Evolutionary conservation across 2,329 filamentous ascomycete genomes (phyloP).

Genomic region (Cadophora malorum): DNA sequence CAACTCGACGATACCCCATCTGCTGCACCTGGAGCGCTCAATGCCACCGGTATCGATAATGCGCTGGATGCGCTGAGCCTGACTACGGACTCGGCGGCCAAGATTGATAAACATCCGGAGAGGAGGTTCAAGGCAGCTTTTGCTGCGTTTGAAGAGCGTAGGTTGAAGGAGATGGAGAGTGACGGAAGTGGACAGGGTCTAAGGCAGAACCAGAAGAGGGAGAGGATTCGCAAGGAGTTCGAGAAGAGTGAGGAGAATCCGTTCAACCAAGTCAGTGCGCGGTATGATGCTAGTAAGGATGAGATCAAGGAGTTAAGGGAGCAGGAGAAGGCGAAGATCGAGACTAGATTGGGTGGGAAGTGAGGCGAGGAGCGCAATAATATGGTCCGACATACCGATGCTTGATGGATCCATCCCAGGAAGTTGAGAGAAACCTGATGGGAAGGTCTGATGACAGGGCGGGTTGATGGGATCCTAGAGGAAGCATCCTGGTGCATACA

Average conservation of each 20-base stretch:
- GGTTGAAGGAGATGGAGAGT: conserved; percentile 83
- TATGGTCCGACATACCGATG: not conserved
- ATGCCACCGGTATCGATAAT: conserved; percentile 90
- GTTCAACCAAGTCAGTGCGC: conserved; percentile 82
- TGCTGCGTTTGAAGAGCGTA: conserved; percentile 78
- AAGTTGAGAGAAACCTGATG: not conserved
- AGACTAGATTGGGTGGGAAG: conserved; percentile 65
- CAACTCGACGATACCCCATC: conserved; percentile 69
- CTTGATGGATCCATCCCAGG: not conserved
- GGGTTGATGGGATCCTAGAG: not conserved
- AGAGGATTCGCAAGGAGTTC: conserved; percentile 88
- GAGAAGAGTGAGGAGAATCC: conserved; percentile 95
- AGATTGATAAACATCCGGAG: conserved; percentile 90
- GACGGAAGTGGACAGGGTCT: conserved; percentile 77
- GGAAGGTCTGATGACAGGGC: not conserved
- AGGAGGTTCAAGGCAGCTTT: conserved; percentile 86
- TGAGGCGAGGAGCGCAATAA: conserved; percentile 21
- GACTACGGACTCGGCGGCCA: conserved; percentile 60
- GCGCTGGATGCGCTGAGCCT: conserved; percentile 86
- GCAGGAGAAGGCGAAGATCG: conserved; percentile 75
- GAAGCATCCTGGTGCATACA: not conserved
- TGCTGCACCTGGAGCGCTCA: conserved; percentile 64
- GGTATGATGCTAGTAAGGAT: conserved; percentile 79
- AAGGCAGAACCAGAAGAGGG: conserved; percentile 82
- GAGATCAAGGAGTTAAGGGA: conserved; percentile 73